phyloP scores from a whole-genome alignment of 2,329 filamentous ascomycete species.

The Diplocarpon rosae region DNA sequence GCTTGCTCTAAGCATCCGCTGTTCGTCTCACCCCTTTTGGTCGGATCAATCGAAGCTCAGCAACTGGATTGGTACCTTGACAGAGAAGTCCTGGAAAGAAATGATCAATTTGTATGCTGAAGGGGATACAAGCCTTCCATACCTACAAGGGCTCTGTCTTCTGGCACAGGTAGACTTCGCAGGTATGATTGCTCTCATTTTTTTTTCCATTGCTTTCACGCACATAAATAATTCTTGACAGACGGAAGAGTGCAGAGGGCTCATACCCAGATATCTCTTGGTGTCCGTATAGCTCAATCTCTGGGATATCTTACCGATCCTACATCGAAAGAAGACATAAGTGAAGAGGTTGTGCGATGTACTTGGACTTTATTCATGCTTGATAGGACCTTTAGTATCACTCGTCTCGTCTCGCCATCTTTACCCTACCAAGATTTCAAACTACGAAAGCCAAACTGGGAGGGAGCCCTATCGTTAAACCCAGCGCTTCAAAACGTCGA shows the following conservation, averaged over 20 bases:
- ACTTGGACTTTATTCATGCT: constrained; percentile 15
- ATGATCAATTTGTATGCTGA: constrained; percentile 10
- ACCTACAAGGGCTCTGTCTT: constrained; percentile 13
- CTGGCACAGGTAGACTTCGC: constrained; percentile 16
- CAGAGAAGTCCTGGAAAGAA: constrained; percentile 10
- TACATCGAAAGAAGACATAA: not conserved
- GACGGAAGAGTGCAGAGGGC: constrained; percentile 13
- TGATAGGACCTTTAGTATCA: constrained; percentile 13
- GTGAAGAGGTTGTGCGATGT: constrained; percentile 12
- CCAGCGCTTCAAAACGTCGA: not conserved
- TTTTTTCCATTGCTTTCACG: not conserved
- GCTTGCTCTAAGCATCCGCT: constrained; percentile 12
- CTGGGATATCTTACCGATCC: constrained; percentile 9
- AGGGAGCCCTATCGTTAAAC: constrained; percentile 3
- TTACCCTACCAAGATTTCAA: constrained; percentile 9
- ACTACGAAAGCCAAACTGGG: constrained; percentile 9
- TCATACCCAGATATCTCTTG: constrained; percentile 13
- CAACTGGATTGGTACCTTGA: constrained; percentile 6
- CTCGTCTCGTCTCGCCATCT: constrained; percentile 10
- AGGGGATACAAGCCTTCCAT: constrained; percentile 9
- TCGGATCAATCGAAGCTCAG: constrained; percentile 1
- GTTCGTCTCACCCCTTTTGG: constrained; percentile 13
- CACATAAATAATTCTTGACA: not conserved
- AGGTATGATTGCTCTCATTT: constrained; percentile 1
- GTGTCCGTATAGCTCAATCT: constrained; percentile 11